Evolutionary conservation across 495 filamentous ascomycete genomes (phyloP).

Genomic region (Neurospora sp.): DNA sequence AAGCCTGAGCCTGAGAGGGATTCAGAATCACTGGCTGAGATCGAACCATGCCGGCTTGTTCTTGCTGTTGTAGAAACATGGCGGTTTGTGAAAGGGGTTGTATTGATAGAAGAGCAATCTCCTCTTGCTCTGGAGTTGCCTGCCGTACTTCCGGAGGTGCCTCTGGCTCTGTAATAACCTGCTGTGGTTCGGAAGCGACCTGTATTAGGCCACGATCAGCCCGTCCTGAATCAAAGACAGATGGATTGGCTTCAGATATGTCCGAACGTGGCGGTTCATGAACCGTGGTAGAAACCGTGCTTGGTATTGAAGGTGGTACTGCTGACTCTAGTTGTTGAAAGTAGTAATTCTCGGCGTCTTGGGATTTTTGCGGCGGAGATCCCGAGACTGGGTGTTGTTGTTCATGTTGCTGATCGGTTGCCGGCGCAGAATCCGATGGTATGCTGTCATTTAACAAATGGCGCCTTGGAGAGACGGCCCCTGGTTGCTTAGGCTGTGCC

Average conservation of each 20-base stretch:
- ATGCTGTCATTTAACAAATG: neutral
- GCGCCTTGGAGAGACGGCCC: neutral
- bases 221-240: neutral
- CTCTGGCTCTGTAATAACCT: neutral
- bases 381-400: neutral
- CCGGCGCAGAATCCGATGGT: neutral
- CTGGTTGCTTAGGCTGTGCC: neutral
- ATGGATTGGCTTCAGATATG: neutral
- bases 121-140: neutral
- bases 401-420: neutral
- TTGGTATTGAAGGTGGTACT: neutral
- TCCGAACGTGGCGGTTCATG: neutral
- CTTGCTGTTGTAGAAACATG: neutral
- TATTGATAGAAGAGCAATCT: neutral
- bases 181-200: neutral
- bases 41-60: neutral
- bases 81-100: neutral
- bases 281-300: neutral
- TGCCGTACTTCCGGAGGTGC: neutral
- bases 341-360: neutral
- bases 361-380: neutral
- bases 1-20: neutral
- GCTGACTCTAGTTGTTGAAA: neutral
- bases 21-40: neutral
- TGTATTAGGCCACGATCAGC: neutral